phyloP scores from a whole-genome alignment of 139 green algal species.

The Chlamydomonas sphaeroides region DNA sequence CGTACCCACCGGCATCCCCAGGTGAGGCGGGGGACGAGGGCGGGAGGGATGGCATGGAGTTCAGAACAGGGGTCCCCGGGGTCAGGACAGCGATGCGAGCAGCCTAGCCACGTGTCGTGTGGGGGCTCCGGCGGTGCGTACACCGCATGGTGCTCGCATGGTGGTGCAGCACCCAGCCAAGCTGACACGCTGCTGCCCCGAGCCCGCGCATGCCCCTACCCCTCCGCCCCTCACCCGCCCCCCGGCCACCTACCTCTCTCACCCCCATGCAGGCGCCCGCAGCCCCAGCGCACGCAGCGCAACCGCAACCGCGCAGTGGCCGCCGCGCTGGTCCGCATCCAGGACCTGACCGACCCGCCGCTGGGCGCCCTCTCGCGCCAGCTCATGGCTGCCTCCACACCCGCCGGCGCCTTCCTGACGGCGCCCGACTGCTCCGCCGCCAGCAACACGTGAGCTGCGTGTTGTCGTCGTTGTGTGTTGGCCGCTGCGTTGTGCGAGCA shows the following conservation, averaged over 20 bases:
- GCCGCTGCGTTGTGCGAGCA: too few relatives aligned
- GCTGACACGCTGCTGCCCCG: background rate
- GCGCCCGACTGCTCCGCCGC: too few relatives aligned
- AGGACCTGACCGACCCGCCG: background rate
- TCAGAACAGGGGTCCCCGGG: too few relatives aligned
- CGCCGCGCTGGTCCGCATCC: background rate
- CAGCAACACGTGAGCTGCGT: too few relatives aligned
- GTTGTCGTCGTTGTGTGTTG: too few relatives aligned
- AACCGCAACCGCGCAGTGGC: background rate
- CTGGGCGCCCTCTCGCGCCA: background rate
- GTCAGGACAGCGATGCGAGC: too few relatives aligned
- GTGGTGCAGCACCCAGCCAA: too few relatives aligned
- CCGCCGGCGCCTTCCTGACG: background rate
- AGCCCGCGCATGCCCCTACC: background rate
- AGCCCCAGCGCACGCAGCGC: background rate
- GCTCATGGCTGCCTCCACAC: background rate
- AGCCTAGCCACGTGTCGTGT: too few relatives aligned
- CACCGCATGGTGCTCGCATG: too few relatives aligned
- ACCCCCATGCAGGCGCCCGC: background rate
- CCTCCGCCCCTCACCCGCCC: background rate
- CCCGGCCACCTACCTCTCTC: background rate
- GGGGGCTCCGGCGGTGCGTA: too few relatives aligned
- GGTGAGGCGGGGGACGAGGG: too few relatives aligned
- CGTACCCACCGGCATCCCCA: background rate
- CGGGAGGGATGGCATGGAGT: too few relatives aligned